Conservation (phyloP, 495 filamentous ascomycete genomes). For the Penicillium angulare region DNA sequence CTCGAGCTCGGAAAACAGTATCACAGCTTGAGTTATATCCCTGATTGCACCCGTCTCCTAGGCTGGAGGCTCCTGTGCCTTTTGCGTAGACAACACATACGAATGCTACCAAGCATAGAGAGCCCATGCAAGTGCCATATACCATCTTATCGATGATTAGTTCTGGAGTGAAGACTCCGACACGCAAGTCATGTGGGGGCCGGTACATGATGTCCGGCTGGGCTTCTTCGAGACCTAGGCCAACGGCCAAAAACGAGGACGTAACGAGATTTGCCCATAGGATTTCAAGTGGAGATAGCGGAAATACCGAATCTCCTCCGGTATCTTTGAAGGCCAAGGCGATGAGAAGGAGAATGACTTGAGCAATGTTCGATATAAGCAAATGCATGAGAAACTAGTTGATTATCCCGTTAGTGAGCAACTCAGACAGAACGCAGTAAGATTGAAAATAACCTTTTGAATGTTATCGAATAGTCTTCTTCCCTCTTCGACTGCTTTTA, state of each 20-base stretch:
- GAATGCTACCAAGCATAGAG: slow-evolving; percentile 65
- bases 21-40: slow-evolving; percentile 52
- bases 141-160: slow-evolving; percentile 71
- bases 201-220: slow-evolving; percentile 66
- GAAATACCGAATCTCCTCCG: slow-evolving; percentile 65
- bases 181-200: slow-evolving; percentile 63
- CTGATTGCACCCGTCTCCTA: slow-evolving; percentile 68
- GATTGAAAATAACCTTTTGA: slow-evolving; percentile 70
- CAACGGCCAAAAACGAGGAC: slow-evolving; percentile 71
- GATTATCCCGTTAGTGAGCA: no score
- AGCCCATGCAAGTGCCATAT: slow-evolving; percentile 69
- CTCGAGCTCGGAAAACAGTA: slow-evolving; percentile 71
- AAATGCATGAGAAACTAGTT: slow-evolving; percentile 66
- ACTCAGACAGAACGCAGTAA: no score
- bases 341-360: slow-evolving; percentile 68
- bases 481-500: slow-evolving; percentile 71
- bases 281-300: slow-evolving; percentile 71
- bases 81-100: slow-evolving; percentile 65
- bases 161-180: slow-evolving; percentile 70
- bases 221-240: slow-evolving; percentile 69
- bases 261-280: slow-evolving; percentile 80
- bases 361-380: slow-evolving; percentile 70
- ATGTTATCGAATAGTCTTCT: slow-evolving; percentile 77
- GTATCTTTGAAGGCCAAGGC: slow-evolving; percentile 71
- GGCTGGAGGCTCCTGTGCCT: slow-evolving; percentile 54